These are phyloP conservation scores for Ambrosia trifida DNA, from an alignment of 129 eudicot species.

Conservation along the genomic window DNA sequence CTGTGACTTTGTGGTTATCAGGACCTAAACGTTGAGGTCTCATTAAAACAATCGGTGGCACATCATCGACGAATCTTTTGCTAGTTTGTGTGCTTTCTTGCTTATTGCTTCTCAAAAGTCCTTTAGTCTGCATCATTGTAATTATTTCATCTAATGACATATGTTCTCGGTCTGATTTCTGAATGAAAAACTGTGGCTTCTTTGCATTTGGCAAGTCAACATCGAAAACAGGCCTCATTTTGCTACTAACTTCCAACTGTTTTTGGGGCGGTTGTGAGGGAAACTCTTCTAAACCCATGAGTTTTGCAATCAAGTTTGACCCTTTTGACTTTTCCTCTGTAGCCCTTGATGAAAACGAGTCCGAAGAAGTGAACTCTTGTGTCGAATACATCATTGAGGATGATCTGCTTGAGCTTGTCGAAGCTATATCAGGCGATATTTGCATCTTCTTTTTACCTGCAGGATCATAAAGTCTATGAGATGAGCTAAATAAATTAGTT, in stretches of 20 bases:
- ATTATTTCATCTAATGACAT: constrained; percentile 55
- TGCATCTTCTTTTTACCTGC: constrained; percentile 38
- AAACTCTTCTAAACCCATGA: constrained; percentile 77
- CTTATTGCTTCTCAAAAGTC: constrained; percentile 41
- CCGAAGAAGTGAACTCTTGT: constrained; percentile 60
- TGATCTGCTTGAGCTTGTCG: constrained; percentile 78
- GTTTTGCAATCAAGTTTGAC: constrained; percentile 70
- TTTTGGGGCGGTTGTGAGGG: constrained; percentile 43
- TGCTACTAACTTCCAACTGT: constrained; percentile 33
- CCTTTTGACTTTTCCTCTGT: constrained; percentile 50
- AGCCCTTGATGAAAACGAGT: constrained; percentile 45
- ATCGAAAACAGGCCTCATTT: constrained; percentile 46
- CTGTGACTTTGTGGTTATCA: constrained; percentile 28
- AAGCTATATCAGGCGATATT: constrained; percentile 46
- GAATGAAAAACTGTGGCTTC: constrained; percentile 37
- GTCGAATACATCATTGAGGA: constrained; percentile 52
- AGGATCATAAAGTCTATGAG: constrained; percentile 14
- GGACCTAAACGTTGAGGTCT: constrained; percentile 49
- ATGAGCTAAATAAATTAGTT: too few relatives aligned
- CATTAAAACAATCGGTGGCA: constrained; percentile 70
- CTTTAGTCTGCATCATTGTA: constrained; percentile 52
- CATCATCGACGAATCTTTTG: constrained; percentile 31
- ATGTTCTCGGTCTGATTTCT: constrained; percentile 38
- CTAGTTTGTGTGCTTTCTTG: constrained; percentile 25
- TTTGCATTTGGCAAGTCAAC: constrained; percentile 54